These are phyloP conservation scores for Axilococcus clingmanii DNA, from an alignment of 139 green algal genomes.

Conservation along the genomic window DNA sequence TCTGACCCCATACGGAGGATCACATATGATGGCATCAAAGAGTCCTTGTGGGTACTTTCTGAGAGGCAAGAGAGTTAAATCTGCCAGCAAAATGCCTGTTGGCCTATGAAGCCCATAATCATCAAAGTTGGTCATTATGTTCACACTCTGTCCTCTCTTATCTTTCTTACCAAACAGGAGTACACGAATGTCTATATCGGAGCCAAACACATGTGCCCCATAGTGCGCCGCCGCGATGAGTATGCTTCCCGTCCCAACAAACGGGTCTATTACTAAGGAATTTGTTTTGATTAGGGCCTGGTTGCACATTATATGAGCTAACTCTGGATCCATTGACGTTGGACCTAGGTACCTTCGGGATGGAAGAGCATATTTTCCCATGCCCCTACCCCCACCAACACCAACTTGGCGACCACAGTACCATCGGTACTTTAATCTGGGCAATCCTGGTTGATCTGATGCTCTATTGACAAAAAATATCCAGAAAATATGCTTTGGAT, in stretches of 20 bases:
- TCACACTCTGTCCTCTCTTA: conserved; percentile 22
- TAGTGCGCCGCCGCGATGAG: conserved; percentile 67
- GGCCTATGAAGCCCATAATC: conserved; percentile 67
- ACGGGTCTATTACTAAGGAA: conserved; percentile 60
- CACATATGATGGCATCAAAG: conserved; percentile 78
- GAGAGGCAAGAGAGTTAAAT: conserved; percentile 59
- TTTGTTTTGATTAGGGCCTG: conserved; percentile 41
- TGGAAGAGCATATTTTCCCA: conserved; percentile 46
- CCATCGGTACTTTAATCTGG: conserved; percentile 18
- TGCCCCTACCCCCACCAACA: not conserved
- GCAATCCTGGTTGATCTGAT: not conserved
- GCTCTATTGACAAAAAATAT: conserved; percentile 2
- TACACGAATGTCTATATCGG: conserved; percentile 74
- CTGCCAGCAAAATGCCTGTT: conserved; percentile 61
- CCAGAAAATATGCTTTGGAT: conserved; percentile 8
- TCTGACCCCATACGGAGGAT: conserved; percentile 92
- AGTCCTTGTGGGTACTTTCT: conserved; percentile 39
- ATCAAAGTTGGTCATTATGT: conserved; percentile 69
- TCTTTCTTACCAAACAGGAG: conserved; percentile 47
- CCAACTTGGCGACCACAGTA: conserved; percentile 77
- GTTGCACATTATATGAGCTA: conserved; percentile 92
- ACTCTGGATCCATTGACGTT: conserved; percentile 90
- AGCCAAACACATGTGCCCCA: conserved; percentile 57
- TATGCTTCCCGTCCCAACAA: conserved; percentile 85
- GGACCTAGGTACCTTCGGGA: conserved; percentile 80